phyloP scores from a whole-genome alignment of 352 stramenopile species.

The Synura sp. region DNA sequence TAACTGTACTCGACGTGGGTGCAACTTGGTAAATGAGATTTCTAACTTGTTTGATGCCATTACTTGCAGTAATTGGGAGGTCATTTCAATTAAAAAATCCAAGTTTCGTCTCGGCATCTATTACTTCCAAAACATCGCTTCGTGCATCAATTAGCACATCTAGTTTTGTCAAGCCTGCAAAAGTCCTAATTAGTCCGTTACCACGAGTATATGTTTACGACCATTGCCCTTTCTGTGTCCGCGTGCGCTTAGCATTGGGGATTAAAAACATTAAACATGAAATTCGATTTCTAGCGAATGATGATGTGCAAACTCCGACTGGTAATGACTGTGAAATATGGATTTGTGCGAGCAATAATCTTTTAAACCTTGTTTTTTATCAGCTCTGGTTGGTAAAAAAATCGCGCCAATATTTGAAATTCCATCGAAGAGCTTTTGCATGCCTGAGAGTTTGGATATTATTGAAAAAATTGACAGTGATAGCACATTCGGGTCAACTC shows the following conservation, averaged over 20 bases:
- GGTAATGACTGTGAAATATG: too few relatives aligned
- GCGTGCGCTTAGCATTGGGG: slow-evolving; percentile 64
- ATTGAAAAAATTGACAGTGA: slow-evolving; percentile 64
- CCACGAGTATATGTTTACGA: slow-evolving; percentile 70
- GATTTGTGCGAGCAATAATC: too few relatives aligned
- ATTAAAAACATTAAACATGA: slow-evolving; percentile 71
- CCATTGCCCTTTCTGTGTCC: slow-evolving; percentile 67
- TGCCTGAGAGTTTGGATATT: slow-evolving; percentile 74
- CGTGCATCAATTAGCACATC: too few relatives aligned
- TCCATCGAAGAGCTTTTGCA: slow-evolving; percentile 38
- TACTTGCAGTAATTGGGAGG: too few relatives aligned
- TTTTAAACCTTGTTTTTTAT: too few relatives aligned
- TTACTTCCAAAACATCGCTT: too few relatives aligned
- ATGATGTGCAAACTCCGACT: slow-evolving; percentile 67
- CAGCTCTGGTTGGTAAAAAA: slow-evolving; percentile 68
- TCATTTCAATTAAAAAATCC: too few relatives aligned
- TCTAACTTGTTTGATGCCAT: too few relatives aligned
- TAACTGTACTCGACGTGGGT: too few relatives aligned
- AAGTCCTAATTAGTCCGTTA: slow-evolving; percentile 37
- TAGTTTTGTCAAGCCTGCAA: slow-evolving; percentile 6
- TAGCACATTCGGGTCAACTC: slow-evolving; percentile 59
- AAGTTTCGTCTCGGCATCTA: too few relatives aligned
- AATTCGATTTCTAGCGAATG: slow-evolving; percentile 67
- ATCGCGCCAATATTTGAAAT: slow-evolving; percentile 68
- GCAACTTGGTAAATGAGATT: too few relatives aligned